Base-by-base conservation (phyloP, 768 basidiomycete genomes). In the Pleurotus salmoneostramineus region DNA sequence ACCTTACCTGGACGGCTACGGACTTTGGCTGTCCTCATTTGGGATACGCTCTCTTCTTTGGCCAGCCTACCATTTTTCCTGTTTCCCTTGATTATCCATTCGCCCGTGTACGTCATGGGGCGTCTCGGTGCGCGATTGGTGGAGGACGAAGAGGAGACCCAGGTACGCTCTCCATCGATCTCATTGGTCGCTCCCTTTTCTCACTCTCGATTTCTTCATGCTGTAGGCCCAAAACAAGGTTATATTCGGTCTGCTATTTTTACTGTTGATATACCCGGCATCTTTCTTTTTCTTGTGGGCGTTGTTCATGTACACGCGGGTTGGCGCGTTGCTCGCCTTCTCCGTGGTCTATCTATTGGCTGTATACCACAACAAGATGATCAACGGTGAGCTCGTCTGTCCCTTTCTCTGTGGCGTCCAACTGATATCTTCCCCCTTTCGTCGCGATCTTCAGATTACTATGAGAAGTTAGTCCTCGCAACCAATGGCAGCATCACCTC, bases 121-220 rank as follows among this genome's bases (percentile, higher is more conserved):
- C 79, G 86, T 33, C 65, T 88, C 52, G 93, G 92, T 46, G 90
- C 89, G 15, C 74, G 81, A 47, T 73, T 96, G 37, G 85, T 82
- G 36, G 81, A 89, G 65, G 84, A 93, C 60, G 95, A 98, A 68
- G 89, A 98, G 70, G 96, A 98, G 70, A 89, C 93, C 8, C 89
- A 93, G 70, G 52, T 43, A 43, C 21, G 21, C 21, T 27, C 21
- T 27, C 21, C 21, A 27, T 1, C 21, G 21, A 27, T 27, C 21
- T 27, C 3, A 27, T 27, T 27, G 21, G 21, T 27, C 21, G 21
- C 21, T 3, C 21, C 21, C 21, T 40, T 40, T 40, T 40, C 37
- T 21, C 44, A 45, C 17, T 15, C 37, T 45, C 8, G 44, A 17
- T 40, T 40, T 43, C 8, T 17, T 21, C 17, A n/a, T 55, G 11